phyloP scores from a whole-genome alignment of 2,329 filamentous ascomycete genomes.

The Saccharata proteae region DNA sequence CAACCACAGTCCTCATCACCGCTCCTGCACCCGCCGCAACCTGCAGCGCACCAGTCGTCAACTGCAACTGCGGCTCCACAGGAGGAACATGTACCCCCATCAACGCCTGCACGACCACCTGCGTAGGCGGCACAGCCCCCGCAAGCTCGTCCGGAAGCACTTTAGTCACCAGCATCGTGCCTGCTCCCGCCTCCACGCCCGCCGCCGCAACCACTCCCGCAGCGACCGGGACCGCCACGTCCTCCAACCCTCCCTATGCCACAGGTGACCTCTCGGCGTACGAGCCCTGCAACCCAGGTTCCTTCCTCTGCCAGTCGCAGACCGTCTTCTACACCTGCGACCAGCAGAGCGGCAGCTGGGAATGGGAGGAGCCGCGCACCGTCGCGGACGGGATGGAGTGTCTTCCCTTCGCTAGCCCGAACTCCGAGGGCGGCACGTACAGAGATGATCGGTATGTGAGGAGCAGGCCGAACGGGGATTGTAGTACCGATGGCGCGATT shows the following conservation, averaged over 20 bases:
- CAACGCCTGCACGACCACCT: conserved; percentile 11
- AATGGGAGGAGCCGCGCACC: conserved; percentile 18
- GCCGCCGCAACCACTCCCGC: conserved; percentile 8
- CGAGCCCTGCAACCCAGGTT: conserved; percentile 26
- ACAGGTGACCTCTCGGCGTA: conserved; percentile 18
- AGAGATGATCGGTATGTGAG: conserved; percentile 21
- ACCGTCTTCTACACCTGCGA: conserved; percentile 26
- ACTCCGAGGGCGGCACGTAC: conserved; percentile 13
- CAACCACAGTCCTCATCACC: conserved; percentile 8
- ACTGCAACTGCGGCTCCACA: conserved; percentile 2
- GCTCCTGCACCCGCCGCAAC: background rate
- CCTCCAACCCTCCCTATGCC: conserved; percentile 12
- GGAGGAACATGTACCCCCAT: conserved; percentile 5
- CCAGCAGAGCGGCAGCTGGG: conserved; percentile 13
- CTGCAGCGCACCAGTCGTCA: conserved; percentile 2
- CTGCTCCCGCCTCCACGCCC: conserved; percentile 6
- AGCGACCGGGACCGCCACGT: conserved; percentile 7
- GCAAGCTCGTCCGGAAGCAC: background rate
- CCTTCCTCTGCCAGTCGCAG: conserved; percentile 26
- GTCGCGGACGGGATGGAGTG: conserved; percentile 27
- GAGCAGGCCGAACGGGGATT: conserved; percentile 16
- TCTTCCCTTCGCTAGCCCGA: conserved; percentile 17
- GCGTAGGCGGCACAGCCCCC: background rate
- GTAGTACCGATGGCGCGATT: conserved; percentile 12
- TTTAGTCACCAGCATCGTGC: background rate